Percentiles rank a stretch among this genome's conserved stretches.
These are phyloP conservation scores for Amanita pallidorosea DNA, from an alignment of 768 basidiomycete species.

Conservation along the genomic window DNA sequence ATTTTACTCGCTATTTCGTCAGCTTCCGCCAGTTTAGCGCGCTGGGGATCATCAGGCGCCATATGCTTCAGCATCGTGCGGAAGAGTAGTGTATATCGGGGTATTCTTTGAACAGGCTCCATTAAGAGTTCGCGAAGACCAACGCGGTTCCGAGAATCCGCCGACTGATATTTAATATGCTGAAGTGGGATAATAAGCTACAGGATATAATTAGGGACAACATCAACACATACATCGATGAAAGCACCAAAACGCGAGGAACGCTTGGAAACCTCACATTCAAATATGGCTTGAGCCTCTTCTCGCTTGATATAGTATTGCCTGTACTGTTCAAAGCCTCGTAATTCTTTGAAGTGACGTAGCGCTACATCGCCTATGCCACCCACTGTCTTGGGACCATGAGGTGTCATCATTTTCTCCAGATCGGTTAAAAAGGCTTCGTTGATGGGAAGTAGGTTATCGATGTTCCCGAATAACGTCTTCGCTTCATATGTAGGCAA, in stretches of 20 bases:
- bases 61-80: slow-evolving; percentile 89
- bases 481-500: slow-evolving; percentile 87
- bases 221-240: slow-evolving; percentile 59
- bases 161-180: slow-evolving; percentile 80
- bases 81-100: slow-evolving; percentile 87
- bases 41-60: slow-evolving; percentile 66
- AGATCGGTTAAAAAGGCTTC: slow-evolving; percentile 78
- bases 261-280: slow-evolving; percentile 70
- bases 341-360: slow-evolving; percentile 74
- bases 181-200: slow-evolving; percentile 18
- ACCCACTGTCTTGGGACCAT: slow-evolving; percentile 41
- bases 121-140: slow-evolving; percentile 87
- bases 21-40: slow-evolving; percentile 71
- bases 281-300: slow-evolving; percentile 83
- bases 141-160: slow-evolving; percentile 68
- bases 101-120: slow-evolving; percentile 95
- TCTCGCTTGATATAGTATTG: slow-evolving; percentile 90
- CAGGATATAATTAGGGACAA: slow-evolving; percentile 1
- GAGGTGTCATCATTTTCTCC: slow-evolving; percentile 64
- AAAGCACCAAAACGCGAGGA: slow-evolving; percentile 76
- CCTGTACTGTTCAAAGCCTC: slow-evolving; percentile 85
- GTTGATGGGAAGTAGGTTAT: slow-evolving; percentile 81
- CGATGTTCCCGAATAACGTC: slow-evolving; percentile 89
- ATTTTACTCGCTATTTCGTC: slow-evolving; percentile 85
- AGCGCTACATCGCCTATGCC: slow-evolving; percentile 80